Percentiles rank a stretch among this genome's conserved stretches.
These are phyloP conservation scores for Prunus yedoensis DNA, from an alignment of 331 rosid species.

Conservation along the genomic window DNA sequence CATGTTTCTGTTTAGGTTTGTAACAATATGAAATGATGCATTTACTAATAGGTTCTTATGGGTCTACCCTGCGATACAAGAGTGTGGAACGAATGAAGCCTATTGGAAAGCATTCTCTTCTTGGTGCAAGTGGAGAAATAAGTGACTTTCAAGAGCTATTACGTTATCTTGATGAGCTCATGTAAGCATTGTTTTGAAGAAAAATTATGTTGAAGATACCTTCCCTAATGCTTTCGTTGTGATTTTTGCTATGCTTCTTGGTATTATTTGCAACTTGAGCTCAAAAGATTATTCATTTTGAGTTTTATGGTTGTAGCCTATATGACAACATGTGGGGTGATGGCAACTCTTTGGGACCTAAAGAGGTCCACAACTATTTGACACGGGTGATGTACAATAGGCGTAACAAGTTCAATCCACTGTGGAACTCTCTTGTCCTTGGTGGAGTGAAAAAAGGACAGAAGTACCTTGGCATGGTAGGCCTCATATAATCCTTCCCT, in stretches of 20 bases:
- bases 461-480: slow-evolving; percentile 78
- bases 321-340: slow-evolving; percentile 96
- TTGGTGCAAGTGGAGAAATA: slow-evolving; percentile 85
- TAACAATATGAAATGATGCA: not conserved
- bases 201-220: no score
- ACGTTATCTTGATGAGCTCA: slow-evolving; percentile 68
- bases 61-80: slow-evolving; percentile 84
- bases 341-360: slow-evolving; percentile 84
- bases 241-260: not conserved
- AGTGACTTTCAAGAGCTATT: slow-evolving; percentile 87
- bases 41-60: slow-evolving; percentile 62
- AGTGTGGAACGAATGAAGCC: slow-evolving; percentile 76
- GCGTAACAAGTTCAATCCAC: slow-evolving; percentile 78
- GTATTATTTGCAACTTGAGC: not conserved
- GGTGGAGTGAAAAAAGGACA: slow-evolving; percentile 73
- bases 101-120: slow-evolving; percentile 80
- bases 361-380: slow-evolving; percentile 83
- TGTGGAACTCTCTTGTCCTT: slow-evolving; percentile 79
- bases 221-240: not conserved
- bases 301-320: slow-evolving; percentile 48
- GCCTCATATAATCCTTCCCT: slow-evolving; percentile 3
- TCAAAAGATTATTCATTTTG: slow-evolving; percentile 27
- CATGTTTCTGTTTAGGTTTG: not conserved
- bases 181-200: slow-evolving; percentile 37
- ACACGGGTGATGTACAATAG: slow-evolving; percentile 67